phyloP scores from a whole-genome alignment of 2,329 filamentous ascomycete species.

The Epichloe hybrida region DNA sequence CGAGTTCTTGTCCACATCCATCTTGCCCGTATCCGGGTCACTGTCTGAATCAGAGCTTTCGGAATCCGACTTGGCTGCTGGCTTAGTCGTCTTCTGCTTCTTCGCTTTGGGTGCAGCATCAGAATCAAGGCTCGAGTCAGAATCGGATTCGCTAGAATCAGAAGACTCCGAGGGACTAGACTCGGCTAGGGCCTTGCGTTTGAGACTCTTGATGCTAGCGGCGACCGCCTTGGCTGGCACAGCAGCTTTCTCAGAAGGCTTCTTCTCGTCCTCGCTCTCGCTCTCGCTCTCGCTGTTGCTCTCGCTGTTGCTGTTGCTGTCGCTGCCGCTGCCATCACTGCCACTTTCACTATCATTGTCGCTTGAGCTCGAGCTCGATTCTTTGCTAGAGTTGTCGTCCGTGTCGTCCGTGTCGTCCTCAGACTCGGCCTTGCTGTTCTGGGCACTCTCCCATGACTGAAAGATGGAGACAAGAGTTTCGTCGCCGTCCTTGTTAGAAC shows the following conservation, averaged over 20 bases:
- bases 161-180: conserved; percentile 14
- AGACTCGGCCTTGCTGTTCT: conserved; percentile 10
- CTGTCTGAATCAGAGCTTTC: conserved; percentile 8
- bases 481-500: conserved; percentile 11
- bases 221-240: conserved; percentile 9
- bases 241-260: conserved; percentile 8
- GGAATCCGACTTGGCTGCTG: conserved; percentile 8
- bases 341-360: conserved; percentile 15
- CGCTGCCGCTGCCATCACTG: conserved; percentile 10
- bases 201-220: conserved; percentile 18
- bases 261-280: conserved; percentile 8
- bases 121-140: conserved; percentile 27
- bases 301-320: too few relatives aligned
- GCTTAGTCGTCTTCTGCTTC: conserved; percentile 31
- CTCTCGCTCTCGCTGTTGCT: conserved; percentile 11
- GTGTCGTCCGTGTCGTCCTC: conserved; percentile 13
- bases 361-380: conserved; percentile 17
- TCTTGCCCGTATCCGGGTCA: conserved; percentile 5
- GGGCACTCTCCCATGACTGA: conserved; percentile 32
- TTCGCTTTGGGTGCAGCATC: conserved; percentile 37
- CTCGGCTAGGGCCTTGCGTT: conserved; percentile 26
- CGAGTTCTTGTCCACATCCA: conserved; percentile 15
- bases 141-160: conserved; percentile 20
- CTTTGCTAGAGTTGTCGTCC: conserved; percentile 19
- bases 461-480: conserved; percentile 37